Percentiles rank a stretch among this genome's conserved stretches.
These are phyloP conservation scores for Neofusicoccum sp. DNA, from an alignment of 2,329 filamentous ascomycete genomes.

Conservation along the genomic window DNA sequence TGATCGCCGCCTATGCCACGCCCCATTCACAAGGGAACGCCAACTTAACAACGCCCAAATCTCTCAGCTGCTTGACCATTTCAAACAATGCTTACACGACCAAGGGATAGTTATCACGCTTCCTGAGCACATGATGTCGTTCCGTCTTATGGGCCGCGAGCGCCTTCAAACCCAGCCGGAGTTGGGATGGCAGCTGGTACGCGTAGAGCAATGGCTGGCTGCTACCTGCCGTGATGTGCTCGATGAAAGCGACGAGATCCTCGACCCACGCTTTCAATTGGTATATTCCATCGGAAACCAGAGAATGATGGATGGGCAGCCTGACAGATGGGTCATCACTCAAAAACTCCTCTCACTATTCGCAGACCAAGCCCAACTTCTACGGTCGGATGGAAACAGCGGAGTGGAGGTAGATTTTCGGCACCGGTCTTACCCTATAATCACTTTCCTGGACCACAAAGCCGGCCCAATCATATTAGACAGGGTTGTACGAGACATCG, in stretches of 20 bases:
- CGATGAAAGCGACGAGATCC: constrained; percentile 15
- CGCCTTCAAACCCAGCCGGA: not conserved
- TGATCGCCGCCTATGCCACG: not conserved
- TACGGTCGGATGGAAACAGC: constrained; percentile 67
- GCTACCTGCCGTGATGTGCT: constrained; percentile 53
- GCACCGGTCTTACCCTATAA: constrained; percentile 55
- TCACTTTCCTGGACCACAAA: constrained; percentile 24
- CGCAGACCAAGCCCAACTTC: constrained; percentile 53
- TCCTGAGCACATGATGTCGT: constrained; percentile 18
- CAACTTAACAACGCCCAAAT: constrained; percentile 37
- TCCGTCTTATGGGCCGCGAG: constrained; percentile 11
- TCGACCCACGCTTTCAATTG: constrained; percentile 4
- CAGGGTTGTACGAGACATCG: constrained; percentile 64
- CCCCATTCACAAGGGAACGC: constrained; percentile 31
- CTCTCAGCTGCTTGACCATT: constrained; percentile 41
- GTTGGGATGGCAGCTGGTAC: not conserved
- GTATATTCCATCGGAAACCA: constrained; percentile 20
- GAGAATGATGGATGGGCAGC: constrained; percentile 1
- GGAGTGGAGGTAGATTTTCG: constrained; percentile 66
- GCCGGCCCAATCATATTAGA: constrained; percentile 42
- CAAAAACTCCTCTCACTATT: not conserved
- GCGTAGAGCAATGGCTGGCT: constrained; percentile 50
- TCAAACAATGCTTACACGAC: constrained; percentile 49
- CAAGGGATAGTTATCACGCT: not conserved
- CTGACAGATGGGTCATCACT: constrained; percentile 8